Conservation (phyloP, 805 yeast species). For the Phaffomyces thermotolerans region DNA sequence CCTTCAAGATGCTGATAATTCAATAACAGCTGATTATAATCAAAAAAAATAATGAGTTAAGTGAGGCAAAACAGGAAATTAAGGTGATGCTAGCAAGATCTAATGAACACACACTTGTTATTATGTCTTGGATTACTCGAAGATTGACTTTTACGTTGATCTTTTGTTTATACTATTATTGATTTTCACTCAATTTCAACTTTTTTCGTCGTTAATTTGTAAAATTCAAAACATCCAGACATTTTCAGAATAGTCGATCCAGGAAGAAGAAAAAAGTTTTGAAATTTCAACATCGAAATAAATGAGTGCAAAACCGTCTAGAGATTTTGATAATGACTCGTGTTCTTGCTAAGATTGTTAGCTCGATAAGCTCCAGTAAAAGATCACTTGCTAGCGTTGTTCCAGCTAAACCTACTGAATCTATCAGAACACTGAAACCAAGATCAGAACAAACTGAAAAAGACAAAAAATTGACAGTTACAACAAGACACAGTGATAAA, state of each 20-base stretch:
- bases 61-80: background rate
- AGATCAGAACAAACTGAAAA: conserved; percentile 9
- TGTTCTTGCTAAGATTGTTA: conserved; percentile 6
- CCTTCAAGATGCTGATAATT: background rate
- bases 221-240: conserved; percentile 2
- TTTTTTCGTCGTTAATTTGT: conserved; percentile 2
- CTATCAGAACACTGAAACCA: conserved; percentile 7
- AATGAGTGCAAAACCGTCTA: background rate
- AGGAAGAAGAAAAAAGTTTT: too few species aligned
- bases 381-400: conserved; percentile 19
- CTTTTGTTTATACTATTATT: background rate
- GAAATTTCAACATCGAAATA: background rate
- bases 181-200: background rate
- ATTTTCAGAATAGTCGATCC: background rate
- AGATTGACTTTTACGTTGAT: background rate
- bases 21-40: background rate
- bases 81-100: background rate
- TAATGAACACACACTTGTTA: background rate
- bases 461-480: conserved; percentile 16
- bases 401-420: conserved; percentile 3
- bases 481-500: conserved; percentile 21
- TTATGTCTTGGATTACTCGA: background rate
- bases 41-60: background rate
- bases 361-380: conserved; percentile 11
- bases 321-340: background rate